Evolutionary conservation across 1,139 yeast genomes (phyloP), one percentile per base, ranked within the genome.

Genomic region (Taphrina communis): DNA sequence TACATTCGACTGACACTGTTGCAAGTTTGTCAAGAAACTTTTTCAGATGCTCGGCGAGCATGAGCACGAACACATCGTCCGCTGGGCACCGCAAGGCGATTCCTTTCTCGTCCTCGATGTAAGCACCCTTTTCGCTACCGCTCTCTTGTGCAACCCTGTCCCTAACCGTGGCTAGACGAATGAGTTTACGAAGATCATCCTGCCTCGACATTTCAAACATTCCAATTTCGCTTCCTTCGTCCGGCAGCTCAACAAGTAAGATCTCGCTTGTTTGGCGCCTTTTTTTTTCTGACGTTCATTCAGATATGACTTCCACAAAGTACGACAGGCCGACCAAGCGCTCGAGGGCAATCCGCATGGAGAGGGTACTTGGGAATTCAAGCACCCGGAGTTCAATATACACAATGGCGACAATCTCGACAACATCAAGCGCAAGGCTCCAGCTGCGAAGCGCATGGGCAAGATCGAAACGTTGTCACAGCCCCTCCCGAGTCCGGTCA

Each of bases 161-260:
- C 98, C 98, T 17, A 86, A 87, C 70, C 96, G 92, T 78, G 94
- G 77, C 82, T 94, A 74, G 94, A 94, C 81, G 93, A 98, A 94
- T 76, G 86, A 85, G 71, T 93, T 94, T 76, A 95, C 93, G 83
- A 90, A 88, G 74, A 80, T 83, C 66, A 88, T 94, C 39, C 81
- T 94, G 70, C 98, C 99, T 11, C 89, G 88, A 75, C 93, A 91
- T 78, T 94, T 93, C 82, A 94, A 94, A 78, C 99, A 94, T 78
- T 88, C 90, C 73, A 93, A 94, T 78, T 93, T 94, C 80, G 94
- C 98, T 41, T 87, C 95, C 72, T 94, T 94, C 82, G 98, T 94
- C n/a, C 85, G 99, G 70, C 99, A 94, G 77, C 83, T 94, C 76
- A 94, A 94, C 79, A 94, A 94, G 71, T 70, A 53, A 25, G 63